Base-by-base conservation (phyloP, 2,329 filamentous ascomycete species). In the Colletotrichum musae region DNA sequence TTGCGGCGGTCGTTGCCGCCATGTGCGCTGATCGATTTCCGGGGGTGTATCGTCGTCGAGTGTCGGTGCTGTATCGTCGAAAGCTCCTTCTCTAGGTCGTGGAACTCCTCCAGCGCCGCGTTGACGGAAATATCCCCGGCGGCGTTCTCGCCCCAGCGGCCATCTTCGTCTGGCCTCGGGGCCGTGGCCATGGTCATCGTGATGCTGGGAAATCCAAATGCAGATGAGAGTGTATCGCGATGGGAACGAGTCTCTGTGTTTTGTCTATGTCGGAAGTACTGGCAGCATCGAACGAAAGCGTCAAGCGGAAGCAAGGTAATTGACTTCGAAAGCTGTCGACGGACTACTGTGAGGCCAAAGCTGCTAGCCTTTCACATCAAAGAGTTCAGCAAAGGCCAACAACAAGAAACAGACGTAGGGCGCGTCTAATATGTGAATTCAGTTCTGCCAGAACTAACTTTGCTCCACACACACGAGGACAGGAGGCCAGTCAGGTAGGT, bases 61-160 rank as follows among this genome's bases (percentile, higher is more conserved):
- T 56, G 60, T 4, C 64, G 59, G 24, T 64, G 73, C 16, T 73
- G 71, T 9, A 73, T 53, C 13, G 60, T 60, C 39, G 67, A 75
- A 7, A 76, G 67, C 59, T 76, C 74, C 15, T 67, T 72, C 43
- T 74, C 73, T 1, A 76, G 70, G 16, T 73, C 73, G 18, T 68
- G 53, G 41, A 72, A 76, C 32, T 73, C 74, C 7, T 71, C 69
- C 60, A 54, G 53, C 39, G 56, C 69, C 26, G 62, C 74, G 67
- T 64, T 75, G 59, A 36, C 69, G 58, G 48, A 71, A 32, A 71
- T 69, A 21, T 72, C 72, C 32, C 73, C 73, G 21, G 66, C 71
- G 32, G 74, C 68, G 13, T 70, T 70, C 28, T 76, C 74, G 10
- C 74, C 74, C 74, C 74, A 76, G 53, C 74, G 73, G 18, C 74